Base-by-base conservation (phyloP, 495 filamentous ascomycete genomes). In the Hypoxylon trugodes region DNA sequence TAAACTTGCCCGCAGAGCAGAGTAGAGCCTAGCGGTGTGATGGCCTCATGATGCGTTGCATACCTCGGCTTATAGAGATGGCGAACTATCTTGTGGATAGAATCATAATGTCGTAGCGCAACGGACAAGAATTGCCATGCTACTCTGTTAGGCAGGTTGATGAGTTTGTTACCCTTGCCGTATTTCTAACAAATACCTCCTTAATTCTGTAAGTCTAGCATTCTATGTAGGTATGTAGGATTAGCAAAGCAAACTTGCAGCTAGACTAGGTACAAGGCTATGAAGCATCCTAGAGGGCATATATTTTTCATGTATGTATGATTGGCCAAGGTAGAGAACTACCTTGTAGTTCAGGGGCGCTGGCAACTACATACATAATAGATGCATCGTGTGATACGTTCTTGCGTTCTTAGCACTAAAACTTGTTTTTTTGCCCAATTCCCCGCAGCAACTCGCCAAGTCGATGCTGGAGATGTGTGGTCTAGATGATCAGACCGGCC, bases 71-170 rank as follows among this genome's bases (percentile, higher is more conserved):
- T 90, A 93, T 92, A n/a, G n/a, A n/a, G n/a, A n/a, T n/a, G 59
- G 91, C 90, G 43, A 94, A 85, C 87, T 87, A 94, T 66, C 92
- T 86, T 16, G 90, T 91, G 67, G 93, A 94, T 15, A 90, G 90
- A n/a, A 96, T 92, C 1, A 94, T 96, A 61, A 97, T 76, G 73
- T 97, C 94, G 73, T 96, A 97, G 61, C 93, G 87, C 57, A 96
- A 80, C 7, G 90, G 90, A 79, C 87, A 90, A 68, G 92, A 80
- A 77, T 95, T 90, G 41, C 91, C 92, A 61, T 90, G 92, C 74
- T 95, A 91, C 69, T 96, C 90, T 43, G 86, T 84, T 43, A 94
- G 86, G 72, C 94, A 77, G 95, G 95, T 12, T 18, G 74, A 95
- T 91, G 88, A 90, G 79, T 88, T 92, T 94, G 66, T 84, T 88